Evolutionary conservation across 2,329 filamentous ascomycete genomes (phyloP).

Genomic region (Fusarium musae): DNA sequence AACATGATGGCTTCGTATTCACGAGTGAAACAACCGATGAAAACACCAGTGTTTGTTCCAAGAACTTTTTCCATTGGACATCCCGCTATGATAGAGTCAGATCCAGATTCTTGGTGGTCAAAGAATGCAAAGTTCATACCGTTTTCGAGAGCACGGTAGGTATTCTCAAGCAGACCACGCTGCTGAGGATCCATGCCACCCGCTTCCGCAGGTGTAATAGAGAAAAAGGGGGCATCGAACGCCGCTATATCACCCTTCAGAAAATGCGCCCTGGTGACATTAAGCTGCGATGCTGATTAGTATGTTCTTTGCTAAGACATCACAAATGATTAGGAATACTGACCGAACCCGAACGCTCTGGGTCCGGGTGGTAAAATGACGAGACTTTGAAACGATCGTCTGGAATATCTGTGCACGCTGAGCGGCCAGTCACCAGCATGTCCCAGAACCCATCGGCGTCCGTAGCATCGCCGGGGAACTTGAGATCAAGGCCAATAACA

Average conservation of each 20-base stretch:
- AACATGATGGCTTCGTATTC: slow-evolving; percentile 15
- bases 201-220: slow-evolving; percentile 52
- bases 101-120: not conserved
- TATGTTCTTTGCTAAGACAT: rapidly evolving
- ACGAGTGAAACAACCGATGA: slow-evolving; percentile 8
- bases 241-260: not conserved
- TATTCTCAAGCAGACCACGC: slow-evolving; percentile 49
- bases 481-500: slow-evolving; percentile 10
- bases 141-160: slow-evolving; percentile 9
- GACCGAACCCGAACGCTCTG: slow-evolving; percentile 2
- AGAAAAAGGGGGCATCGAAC: slow-evolving; percentile 53
- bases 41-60: slow-evolving; percentile 6
- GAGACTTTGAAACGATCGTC: slow-evolving; percentile 6
- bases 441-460: slow-evolving; percentile 8
- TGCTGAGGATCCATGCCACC: slow-evolving; percentile 56
- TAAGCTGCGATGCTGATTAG: not conserved
- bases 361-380: slow-evolving; percentile 5
- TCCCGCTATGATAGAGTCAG: not conserved
- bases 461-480: slow-evolving; percentile 2
- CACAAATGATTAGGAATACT: not conserved
- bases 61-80: not conserved
- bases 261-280: slow-evolving; percentile 1
- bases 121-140: slow-evolving; percentile 36
- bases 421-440: slow-evolving; percentile 8
- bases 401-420: slow-evolving; percentile 2